Base-by-base conservation (phyloP, 192 early-diverging fungal genomes). In the Coemansia sp. region DNA sequence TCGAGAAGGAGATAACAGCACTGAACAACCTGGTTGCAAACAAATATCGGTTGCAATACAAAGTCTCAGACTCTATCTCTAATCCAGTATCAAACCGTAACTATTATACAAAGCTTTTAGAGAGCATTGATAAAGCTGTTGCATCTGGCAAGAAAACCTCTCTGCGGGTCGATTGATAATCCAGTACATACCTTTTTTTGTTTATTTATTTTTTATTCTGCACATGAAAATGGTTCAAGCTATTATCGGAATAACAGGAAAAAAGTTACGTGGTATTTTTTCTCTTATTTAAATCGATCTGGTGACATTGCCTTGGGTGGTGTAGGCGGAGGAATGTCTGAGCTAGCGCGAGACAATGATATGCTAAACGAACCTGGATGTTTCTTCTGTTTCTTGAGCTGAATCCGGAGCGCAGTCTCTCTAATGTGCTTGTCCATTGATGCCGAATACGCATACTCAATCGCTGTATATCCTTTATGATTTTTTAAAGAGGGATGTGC, bases 401-500 rank as follows among this genome's bases (percentile, higher is more conserved):
- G 76, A 9, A 73, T 50, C 47, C 58, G 64, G 4, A 62, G 23
- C 4, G 58, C 58, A 2, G 55, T 60, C 10, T 73, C 71, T 16
- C 71, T 44, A 10, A 78, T 73, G 30, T 69, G 71, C 53, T 78
- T 78, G 44, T 78, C 76, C 67, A 78, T 73, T 2, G 65, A 24
- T 19, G 55, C 49, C 49, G 76, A 78, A 48, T 78, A 78, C 16
- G 71, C 70, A 32, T 78, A 78, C 34, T 78, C 76, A 18, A 64
- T 65, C 9, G 76, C 76, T 23, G 76, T 78, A 55, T 67, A 78
- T n/a, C 76, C 76, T 34, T 72, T 78, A 63, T 78, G 71, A 56
- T 78, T 78, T 26, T 78, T 78, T 19, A 78, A 48, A 14, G 23
- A 34, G 0, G 63, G 56, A 60, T 78, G 70, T 0, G 71, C 76